phyloP scores from a whole-genome alignment of 805 yeast species.

The Yarrowia sp. region DNA sequence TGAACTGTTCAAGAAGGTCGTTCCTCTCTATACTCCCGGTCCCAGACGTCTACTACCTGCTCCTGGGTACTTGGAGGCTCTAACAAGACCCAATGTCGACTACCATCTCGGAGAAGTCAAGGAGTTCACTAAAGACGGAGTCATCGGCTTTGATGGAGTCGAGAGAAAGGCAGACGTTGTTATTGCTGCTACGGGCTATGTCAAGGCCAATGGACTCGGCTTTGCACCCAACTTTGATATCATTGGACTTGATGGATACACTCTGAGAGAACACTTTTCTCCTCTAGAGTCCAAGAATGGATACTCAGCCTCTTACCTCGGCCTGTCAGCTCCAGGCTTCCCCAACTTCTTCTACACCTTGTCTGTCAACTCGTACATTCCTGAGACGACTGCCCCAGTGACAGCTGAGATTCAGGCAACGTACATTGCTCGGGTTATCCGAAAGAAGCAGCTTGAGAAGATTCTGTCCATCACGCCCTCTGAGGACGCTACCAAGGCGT shows the following conservation, averaged over 20 bases:
- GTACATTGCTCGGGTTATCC: conserved; percentile 34
- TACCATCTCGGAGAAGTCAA: conserved; percentile 39
- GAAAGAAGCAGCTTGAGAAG: conserved; percentile 37
- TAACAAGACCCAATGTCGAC: conserved; percentile 41
- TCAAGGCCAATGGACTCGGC: conserved; percentile 16
- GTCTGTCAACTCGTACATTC: conserved; percentile 38
- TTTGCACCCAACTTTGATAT: conserved; percentile 31
- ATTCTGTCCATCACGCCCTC: conserved; percentile 28
- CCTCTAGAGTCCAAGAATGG: conserved; percentile 29
- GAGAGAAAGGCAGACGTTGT: conserved; percentile 34
- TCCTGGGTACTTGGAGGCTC: conserved; percentile 41
- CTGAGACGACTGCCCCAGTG: conserved; percentile 36
- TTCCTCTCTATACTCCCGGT: conserved; percentile 41
- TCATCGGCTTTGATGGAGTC: conserved; percentile 41
- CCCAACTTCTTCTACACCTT: conserved; percentile 40
- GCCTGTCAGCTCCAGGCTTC: conserved; percentile 37
- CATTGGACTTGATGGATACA: conserved; percentile 17
- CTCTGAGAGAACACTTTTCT: conserved; percentile 30
- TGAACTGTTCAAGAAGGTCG: conserved; percentile 40
- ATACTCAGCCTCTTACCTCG: conserved; percentile 33
- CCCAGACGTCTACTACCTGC: conserved; percentile 42
- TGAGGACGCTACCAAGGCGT: conserved; percentile 28
- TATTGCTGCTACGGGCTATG: conserved; percentile 39
- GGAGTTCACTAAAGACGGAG: conserved; percentile 42
- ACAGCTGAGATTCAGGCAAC: conserved; percentile 35